Conservation (phyloP, 108 stramenopile genomes). For the Thalassiosira profunda region DNA sequence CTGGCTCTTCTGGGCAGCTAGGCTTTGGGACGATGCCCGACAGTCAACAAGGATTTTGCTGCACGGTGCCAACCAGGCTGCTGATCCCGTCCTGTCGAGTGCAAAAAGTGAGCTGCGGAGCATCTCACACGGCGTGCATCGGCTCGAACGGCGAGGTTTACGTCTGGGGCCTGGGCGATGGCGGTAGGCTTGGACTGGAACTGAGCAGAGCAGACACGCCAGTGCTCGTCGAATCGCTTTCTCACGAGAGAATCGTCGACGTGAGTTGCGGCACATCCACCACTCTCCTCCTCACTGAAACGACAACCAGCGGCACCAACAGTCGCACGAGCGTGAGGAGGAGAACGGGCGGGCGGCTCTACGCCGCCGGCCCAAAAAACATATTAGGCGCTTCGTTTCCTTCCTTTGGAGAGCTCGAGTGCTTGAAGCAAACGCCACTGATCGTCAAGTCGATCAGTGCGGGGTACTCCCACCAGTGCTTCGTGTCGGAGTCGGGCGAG, state of each 20-base stretch:
- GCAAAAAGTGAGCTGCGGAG: constrained; percentile 59
- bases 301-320: constrained; percentile 16
- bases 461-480: constrained; percentile 53
- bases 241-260: constrained; percentile 22
- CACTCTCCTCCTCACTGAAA: constrained; percentile 46
- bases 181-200: constrained; percentile 68
- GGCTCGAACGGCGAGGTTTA: constrained; percentile 55
- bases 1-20: constrained; percentile 53
- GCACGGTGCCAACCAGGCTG: constrained; percentile 29
- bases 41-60: constrained; percentile 43
- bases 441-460: constrained; percentile 52
- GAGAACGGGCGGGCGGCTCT: constrained; percentile 50
- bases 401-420: constrained; percentile 17
- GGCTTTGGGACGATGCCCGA: constrained; percentile 47
- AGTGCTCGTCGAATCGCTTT: constrained; percentile 36
- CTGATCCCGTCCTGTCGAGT: constrained; percentile 16
- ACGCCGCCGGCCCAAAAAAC: constrained; percentile 52
- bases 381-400: constrained; percentile 47
- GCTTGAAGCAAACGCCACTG: not conserved
- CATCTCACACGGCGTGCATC: constrained; percentile 65
- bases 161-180: constrained; percentile 78
- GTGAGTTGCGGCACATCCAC: constrained; percentile 64
- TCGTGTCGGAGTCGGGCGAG: constrained; percentile 62
- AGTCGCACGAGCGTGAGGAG: constrained; percentile 15
- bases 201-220: constrained; percentile 35